Conservation (phyloP, 352 stramenopile species). For the Phytophthora pisi region DNA sequence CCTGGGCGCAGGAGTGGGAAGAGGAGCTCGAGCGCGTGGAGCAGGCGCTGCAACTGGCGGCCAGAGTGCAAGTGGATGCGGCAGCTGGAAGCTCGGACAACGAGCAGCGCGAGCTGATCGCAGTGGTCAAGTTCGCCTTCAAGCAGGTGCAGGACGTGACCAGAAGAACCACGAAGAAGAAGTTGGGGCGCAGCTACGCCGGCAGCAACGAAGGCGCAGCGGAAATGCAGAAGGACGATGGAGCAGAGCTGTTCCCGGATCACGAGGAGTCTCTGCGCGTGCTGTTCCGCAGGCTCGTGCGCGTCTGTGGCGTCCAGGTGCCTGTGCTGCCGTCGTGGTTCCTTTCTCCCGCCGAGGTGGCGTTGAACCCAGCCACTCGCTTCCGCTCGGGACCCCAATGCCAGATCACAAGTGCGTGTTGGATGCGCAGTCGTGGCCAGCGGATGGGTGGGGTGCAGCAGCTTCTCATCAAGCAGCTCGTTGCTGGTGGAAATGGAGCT, state of each 20-base stretch:
- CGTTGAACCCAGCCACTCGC: constrained; percentile 14
- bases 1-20: constrained; percentile 60
- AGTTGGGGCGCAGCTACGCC: constrained; percentile 25
- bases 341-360: constrained; percentile 51
- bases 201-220: constrained; percentile 8
- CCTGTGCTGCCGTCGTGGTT: constrained; percentile 57
- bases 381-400: constrained; percentile 35
- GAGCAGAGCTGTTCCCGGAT: constrained; percentile 35
- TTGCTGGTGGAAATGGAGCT: constrained; percentile 10
- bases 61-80: constrained; percentile 31
- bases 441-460: constrained; percentile 34
- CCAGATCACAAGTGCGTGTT: constrained; percentile 40
- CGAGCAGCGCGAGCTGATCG: constrained; percentile 50
- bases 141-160: constrained; percentile 39
- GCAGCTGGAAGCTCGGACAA: constrained; percentile 22
- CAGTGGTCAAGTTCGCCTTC: constrained; percentile 60
- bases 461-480: constrained; percentile 55
- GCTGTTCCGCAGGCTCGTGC: constrained; percentile 54
- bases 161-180: constrained; percentile 24
- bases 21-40: constrained; percentile 49
- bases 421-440: constrained; percentile 32
- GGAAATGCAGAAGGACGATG: constrained; percentile 15
- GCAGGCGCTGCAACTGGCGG: constrained; percentile 44
- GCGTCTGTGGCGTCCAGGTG: constrained; percentile 50
- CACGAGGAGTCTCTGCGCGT: constrained; percentile 51